Conservation (phyloP, 2,329 filamentous ascomycete species). For the Cladosporium oxysporum region DNA sequence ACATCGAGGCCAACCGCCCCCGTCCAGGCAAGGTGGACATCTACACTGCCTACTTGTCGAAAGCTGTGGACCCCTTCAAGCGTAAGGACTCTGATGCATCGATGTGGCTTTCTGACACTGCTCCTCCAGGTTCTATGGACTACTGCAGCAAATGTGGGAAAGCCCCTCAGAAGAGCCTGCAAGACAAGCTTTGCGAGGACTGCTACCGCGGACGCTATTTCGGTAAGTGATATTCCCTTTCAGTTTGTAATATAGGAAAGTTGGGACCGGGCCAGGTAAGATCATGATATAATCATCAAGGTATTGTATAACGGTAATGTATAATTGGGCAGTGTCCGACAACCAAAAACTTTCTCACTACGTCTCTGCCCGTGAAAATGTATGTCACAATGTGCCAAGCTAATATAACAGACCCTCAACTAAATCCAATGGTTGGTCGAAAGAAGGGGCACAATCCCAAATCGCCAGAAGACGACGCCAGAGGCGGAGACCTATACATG, state of each 20-base stretch:
- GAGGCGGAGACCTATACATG: constrained; percentile 13
- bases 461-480: constrained; percentile 13
- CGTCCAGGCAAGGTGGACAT: neutral
- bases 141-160: neutral
- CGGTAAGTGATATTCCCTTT: neutral
- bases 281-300: neutral
- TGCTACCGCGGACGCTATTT: neutral
- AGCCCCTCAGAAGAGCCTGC: neutral
- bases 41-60: neutral
- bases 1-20: neutral
- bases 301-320: neutral
- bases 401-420: neutral
- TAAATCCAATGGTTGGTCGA: neutral
- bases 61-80: neutral
- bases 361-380: neutral
- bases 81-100: neutral
- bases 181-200: neutral
- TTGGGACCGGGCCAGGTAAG: neutral
- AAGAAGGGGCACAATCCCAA: constrained; percentile 11
- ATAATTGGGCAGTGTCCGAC: neutral
- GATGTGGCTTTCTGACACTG: neutral
- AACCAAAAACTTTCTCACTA: neutral
- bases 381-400: neutral
- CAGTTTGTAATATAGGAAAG: neutral
- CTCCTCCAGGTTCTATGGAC: neutral